phyloP scores from a whole-genome alignment of 345 rosid species.

The Stellera chamaejasme region DNA sequence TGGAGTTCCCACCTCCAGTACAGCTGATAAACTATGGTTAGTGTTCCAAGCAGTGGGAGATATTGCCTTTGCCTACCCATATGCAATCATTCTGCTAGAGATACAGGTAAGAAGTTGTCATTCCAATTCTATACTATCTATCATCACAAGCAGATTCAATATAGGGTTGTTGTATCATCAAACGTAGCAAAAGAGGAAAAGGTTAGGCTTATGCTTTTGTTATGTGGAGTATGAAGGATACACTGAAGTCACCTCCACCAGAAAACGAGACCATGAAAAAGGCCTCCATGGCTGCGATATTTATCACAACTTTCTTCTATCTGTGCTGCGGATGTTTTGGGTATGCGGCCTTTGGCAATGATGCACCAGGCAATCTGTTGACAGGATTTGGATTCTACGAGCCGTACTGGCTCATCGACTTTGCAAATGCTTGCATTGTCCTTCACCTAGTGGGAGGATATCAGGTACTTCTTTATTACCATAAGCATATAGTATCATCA shows the following conservation, averaged over 20 bases:
- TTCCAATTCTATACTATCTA: background rate
- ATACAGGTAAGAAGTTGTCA: conserved; percentile 37
- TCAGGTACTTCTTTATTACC: conserved; percentile 27
- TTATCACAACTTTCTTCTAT: conserved; percentile 32
- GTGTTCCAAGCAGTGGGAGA: conserved; percentile 52
- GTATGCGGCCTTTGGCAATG: conserved; percentile 36
- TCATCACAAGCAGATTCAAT: background rate
- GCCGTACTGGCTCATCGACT: conserved; percentile 41
- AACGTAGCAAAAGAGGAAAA: background rate
- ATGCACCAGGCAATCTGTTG: conserved; percentile 33
- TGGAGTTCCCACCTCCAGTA: conserved; percentile 33
- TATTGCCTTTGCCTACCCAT: conserved; percentile 61
- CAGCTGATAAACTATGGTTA: conserved; percentile 33
- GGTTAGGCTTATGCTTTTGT: too few relatives aligned
- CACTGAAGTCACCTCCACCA: conserved; percentile 34
- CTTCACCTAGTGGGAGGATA: conserved; percentile 47
- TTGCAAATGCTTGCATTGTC: conserved; percentile 36
- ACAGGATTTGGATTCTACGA: conserved; percentile 34
- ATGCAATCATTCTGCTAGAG: conserved; percentile 46
- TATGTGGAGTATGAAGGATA: conserved; percentile 20
- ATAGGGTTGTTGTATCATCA: too few relatives aligned
- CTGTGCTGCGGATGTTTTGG: conserved; percentile 35
- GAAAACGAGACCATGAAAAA: conserved; percentile 42
- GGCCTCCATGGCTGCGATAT: conserved; percentile 26
- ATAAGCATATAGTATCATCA: background rate